Base-by-base conservation (phyloP, 345 rosid species). In the Cardamine chenopodiifolia region DNA sequence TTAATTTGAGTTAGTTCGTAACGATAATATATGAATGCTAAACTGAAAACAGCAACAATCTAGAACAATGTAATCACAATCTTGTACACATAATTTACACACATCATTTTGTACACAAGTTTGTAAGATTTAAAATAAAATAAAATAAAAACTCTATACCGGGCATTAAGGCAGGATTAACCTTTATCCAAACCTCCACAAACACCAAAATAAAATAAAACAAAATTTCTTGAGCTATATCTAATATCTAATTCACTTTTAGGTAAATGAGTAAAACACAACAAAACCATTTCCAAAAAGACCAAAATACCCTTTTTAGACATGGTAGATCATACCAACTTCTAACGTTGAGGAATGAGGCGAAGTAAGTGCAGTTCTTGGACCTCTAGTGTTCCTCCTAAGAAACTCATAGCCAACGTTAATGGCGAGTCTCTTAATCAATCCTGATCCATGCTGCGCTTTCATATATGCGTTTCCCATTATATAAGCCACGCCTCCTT, bases 281-380 rank as follows among this genome's bases (percentile, higher is more conserved):
- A 55, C 68, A 77, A 65, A 77, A 65, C 22, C 48, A 71, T 77
- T 70, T 77, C 71, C 77, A 70, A 57, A 48, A 71, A 58, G 68
- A 78, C 63, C 28, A 72, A 60, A 20, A 53, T n/a, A 62, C 66
- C 76, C 32, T 47, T 31, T 58, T 72, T 54, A 94, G 64, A 94
- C 94, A 78, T 80, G 72, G 82, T 90, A 94, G 2, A 88, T 52
- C 98, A 94, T 90, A 61, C 98, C 98, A 10, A 94, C 98, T 82
- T 94, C 96, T 71, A 94, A 74, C 4, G 96, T 94, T 6, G 98
- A 90, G 1, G 92, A 95, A 60, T 90, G 92, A 0, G 97, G 93
- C 20, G 83, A 80, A 8, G 84, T 86, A 35, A 90, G 76, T 2
- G 78, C 84, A 67, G 81, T 73, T 7, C 81, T 79, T 0, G 93